Percentiles rank a stretch among this genome's conserved stretches.
Conservation (phyloP, 805 yeast genomes). For the Torulaspora gathmanii region DNA sequence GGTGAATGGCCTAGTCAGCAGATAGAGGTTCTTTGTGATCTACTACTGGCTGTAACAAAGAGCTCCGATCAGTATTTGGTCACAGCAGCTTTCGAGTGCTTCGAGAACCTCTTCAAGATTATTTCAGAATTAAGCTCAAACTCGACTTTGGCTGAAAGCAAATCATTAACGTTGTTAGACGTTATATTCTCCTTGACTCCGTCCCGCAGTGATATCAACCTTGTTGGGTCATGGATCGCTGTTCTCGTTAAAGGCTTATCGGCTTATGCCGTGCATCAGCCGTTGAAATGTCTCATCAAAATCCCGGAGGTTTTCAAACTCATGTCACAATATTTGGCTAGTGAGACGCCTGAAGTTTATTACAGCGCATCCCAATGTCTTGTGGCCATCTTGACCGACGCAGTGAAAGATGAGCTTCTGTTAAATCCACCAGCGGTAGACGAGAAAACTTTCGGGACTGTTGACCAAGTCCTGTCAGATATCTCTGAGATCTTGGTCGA, state of each 20-base stretch:
- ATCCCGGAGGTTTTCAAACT: constrained; percentile 53
- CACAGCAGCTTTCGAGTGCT: constrained; percentile 76
- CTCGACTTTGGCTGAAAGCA: constrained; percentile 55
- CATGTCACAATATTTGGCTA: constrained; percentile 59
- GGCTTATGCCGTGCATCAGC: constrained; percentile 50
- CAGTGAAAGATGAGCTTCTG: constrained; percentile 56
- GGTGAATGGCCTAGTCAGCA: constrained; percentile 77
- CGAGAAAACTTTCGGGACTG: constrained; percentile 48
- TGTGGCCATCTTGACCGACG: constrained; percentile 67
- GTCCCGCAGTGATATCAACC: constrained; percentile 70
- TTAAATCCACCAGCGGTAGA: constrained; percentile 54
- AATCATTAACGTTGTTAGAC: constrained; percentile 58
- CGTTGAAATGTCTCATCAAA: constrained; percentile 48
- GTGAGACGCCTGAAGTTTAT: constrained; percentile 61
- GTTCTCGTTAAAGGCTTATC: constrained; percentile 79
- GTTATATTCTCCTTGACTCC: constrained; percentile 79
- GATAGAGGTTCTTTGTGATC: constrained; percentile 69
- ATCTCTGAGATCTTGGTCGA: constrained; percentile 54
- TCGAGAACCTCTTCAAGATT: constrained; percentile 37
- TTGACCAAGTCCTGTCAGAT: constrained; percentile 50
- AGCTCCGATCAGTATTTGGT: constrained; percentile 81
- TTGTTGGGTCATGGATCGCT: constrained; percentile 94
- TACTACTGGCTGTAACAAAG: constrained; percentile 67
- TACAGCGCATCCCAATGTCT: constrained; percentile 82
- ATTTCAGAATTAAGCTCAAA: constrained; percentile 38